Evolutionary conservation across 768 basidiomycete species (phyloP).

Genomic region (Pholiota molesta): DNA sequence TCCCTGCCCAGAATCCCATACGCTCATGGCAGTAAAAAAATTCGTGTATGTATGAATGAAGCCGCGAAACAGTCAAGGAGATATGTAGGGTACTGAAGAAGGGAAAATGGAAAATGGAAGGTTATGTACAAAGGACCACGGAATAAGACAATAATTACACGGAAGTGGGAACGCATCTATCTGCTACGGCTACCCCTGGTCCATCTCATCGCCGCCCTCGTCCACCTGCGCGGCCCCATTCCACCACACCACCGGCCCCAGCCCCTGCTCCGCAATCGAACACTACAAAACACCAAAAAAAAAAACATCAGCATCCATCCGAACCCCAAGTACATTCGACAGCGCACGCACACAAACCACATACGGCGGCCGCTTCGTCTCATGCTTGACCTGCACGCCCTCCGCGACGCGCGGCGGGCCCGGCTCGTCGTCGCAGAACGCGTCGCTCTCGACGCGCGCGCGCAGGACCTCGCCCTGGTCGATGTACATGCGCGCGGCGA

Average conservation of each 20-base stretch:
- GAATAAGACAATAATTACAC: slow-evolving; percentile 8
- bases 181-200: slow-evolving; percentile 46
- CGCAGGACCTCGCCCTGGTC: slow-evolving; percentile 77
- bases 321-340: not conserved
- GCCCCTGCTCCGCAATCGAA: slow-evolving; percentile 81
- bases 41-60: no score
- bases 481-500: slow-evolving; percentile 76
- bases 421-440: slow-evolving; percentile 86
- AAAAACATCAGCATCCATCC: slow-evolving; percentile 34
- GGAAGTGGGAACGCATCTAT: no score
- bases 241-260: slow-evolving; percentile 82
- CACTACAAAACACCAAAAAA: slow-evolving; percentile 56
- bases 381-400: slow-evolving; percentile 57
- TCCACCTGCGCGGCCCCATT: slow-evolving; percentile 48
- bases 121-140: not conserved
- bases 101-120: no score
- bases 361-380: slow-evolving; percentile 63
- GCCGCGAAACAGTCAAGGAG: no score
- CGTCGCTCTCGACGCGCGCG: slow-evolving; percentile 78
- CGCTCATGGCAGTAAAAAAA: no score
- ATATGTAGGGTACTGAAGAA: no score
- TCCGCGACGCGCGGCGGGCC: slow-evolving; percentile 79
- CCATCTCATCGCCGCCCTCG: slow-evolving; percentile 39
- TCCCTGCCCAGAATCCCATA: no score
- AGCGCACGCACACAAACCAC: slow-evolving; percentile 59